Evolutionary conservation across 75 land plant genomes (phyloP), one percentile per base, ranked within the genome.

Genomic region (Azolla pinnata): DNA sequence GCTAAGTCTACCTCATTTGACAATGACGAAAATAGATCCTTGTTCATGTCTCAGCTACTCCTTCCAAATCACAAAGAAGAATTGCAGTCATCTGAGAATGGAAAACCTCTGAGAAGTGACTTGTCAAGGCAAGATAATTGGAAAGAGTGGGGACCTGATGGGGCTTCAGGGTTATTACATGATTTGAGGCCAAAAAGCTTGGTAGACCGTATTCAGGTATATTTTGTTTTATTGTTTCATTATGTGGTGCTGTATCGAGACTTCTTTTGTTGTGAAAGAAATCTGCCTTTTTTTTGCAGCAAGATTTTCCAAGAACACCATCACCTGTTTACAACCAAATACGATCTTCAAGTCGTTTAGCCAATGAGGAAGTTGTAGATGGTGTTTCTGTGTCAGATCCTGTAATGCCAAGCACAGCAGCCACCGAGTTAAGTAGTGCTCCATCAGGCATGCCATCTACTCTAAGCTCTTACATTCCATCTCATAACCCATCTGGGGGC

Each of bases 191-290:
- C 82, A 18, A 89, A 80, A 65, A 89, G 87, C 66, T 69, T 80
- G 44, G 84, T 89, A 60, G 87, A 89, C 67, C 60, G 83, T 7
- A 86, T 85, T 29, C 90, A 89, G 87, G 96, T 85, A 75, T 18
- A 25, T 12, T 25, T 27, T 52, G 7, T 25, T 25, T 2, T 14
- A 19, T 52, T 29, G 54, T 3, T 23, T 52, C 29, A 26, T 52
- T 18, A 4, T 24, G 29, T 19, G 2, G 2, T 1, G 2, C 9
- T 26, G 28, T 24, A 27, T 4, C 14, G 5, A 35, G 40, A 12
- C 5, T 5, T 52, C 27, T 4, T 47, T 47, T 47, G 50, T 20
- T 16, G 3, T 20, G 14, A 7, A 14, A 38, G 14, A 38, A 47
- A 9, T 20, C 10, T 16, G 50, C 20, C 19, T 20, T 18, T 47